Evolutionary conservation across 495 filamentous ascomycete genomes (phyloP).

Genomic region (Elaphomyces granulatus): DNA sequence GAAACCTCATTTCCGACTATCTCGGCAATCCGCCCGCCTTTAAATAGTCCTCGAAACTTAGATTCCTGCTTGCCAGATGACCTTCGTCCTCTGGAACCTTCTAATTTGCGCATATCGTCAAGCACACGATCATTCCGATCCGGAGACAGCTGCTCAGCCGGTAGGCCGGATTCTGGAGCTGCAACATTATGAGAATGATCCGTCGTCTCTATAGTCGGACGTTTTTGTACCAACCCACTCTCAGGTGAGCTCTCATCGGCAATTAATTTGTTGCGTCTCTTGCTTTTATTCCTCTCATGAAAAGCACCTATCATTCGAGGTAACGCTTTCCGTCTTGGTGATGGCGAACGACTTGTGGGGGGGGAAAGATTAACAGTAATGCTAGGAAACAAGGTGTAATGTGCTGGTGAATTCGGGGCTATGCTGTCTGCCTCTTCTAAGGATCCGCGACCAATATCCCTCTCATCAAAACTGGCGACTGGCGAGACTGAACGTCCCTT

Average conservation of each 20-base stretch:
- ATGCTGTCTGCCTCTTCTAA: conserved; percentile 34
- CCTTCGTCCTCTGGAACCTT: conserved; percentile 16
- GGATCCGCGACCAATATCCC: conserved; percentile 26
- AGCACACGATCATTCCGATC: conserved; percentile 17
- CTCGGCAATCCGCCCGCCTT: conserved; percentile 39
- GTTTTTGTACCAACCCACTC: conserved; percentile 9
- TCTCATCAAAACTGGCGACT: conserved; percentile 22
- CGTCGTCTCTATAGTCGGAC: conserved; percentile 5
- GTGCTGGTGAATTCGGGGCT: conserved; percentile 33
- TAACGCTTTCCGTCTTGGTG: conserved; percentile 34
- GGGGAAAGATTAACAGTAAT: conserved; percentile 42
- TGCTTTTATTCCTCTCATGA: conserved; percentile 31
- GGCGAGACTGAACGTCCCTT: conserved; percentile 24
- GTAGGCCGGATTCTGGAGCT: conserved; percentile 20
- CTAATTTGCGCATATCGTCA: conserved; percentile 7
- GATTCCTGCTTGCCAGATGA: conserved; percentile 20
- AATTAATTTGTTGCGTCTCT: conserved; percentile 17
- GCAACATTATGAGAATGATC: conserved; percentile 9
- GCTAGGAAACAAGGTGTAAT: conserved; percentile 36
- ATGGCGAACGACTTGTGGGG: conserved; percentile 36
- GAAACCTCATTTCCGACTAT: conserved; percentile 42
- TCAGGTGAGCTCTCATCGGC: conserved; percentile 14
- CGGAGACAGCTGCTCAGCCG: conserved; percentile 19
- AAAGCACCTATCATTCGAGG: conserved; percentile 30
- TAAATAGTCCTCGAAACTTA: conserved; percentile 38